Conservation (phyloP, 176 grass and related monocot species). For the Lolium perenne region DNA sequence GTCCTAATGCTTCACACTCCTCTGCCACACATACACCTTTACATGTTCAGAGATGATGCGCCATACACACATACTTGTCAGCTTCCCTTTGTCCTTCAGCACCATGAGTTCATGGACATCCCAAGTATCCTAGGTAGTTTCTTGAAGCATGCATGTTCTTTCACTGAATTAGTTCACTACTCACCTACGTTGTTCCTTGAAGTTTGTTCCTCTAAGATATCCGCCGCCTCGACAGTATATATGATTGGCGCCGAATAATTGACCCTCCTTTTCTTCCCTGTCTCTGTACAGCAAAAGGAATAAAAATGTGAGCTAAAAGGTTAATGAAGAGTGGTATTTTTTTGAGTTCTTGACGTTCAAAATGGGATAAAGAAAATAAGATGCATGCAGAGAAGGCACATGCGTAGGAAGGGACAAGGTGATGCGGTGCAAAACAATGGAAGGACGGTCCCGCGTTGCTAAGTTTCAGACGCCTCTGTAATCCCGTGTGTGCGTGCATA, state of each 20-base stretch:
- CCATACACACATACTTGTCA: background rate
- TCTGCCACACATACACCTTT: conserved; percentile 7
- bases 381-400: conserved; percentile 46
- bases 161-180: background rate
- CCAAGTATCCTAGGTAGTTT: conserved; percentile 23
- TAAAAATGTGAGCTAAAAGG: conserved; percentile 25
- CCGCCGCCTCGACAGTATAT: background rate
- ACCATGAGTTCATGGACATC: background rate
- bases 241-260: conserved; percentile 15
- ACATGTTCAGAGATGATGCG: conserved; percentile 7
- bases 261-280: background rate
- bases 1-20: background rate
- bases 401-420: conserved; percentile 33
- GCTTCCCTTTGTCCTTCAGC: conserved; percentile 1
- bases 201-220: background rate
- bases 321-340: background rate
- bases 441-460: conserved; percentile 24
- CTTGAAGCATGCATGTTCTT: conserved; percentile 20
- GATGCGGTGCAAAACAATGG: conserved; percentile 47
- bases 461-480: conserved; percentile 45
- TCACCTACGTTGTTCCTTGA: background rate
- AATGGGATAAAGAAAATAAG: conserved; percentile 11
- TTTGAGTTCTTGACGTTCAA: conserved; percentile 18
- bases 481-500: conserved; percentile 57
- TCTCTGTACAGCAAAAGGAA: conserved; percentile 40